A percentile compares a stretch with the other conserved stretches of the same genome.
phyloP scores from a whole-genome alignment of 2,329 filamentous ascomycete species.

The Sclerotinia nivalis region DNA sequence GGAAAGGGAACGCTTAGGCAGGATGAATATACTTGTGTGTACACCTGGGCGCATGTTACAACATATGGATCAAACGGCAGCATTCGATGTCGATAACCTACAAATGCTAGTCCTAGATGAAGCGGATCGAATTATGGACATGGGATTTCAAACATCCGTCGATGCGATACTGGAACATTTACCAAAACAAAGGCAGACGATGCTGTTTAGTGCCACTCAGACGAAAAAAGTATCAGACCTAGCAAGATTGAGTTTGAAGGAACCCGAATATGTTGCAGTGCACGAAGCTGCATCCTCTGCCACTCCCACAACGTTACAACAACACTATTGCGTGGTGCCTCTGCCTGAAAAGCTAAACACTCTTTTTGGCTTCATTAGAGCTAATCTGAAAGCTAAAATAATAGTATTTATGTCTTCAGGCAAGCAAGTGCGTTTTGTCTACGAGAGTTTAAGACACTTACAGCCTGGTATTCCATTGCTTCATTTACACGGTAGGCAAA shows the following conservation, averaged over 20 bases:
- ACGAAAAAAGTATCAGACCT: slow-evolving; percentile 92
- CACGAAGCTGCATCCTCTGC: slow-evolving; percentile 79
- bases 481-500: slow-evolving; percentile 91
- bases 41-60: slow-evolving; percentile 94
- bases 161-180: slow-evolving; percentile 93
- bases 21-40: slow-evolving; percentile 97
- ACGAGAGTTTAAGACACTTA: slow-evolving; percentile 88
- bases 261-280: slow-evolving; percentile 93
- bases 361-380: slow-evolving; percentile 87
- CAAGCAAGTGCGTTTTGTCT: slow-evolving; percentile 95
- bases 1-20: slow-evolving; percentile 76
- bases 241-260: slow-evolving; percentile 80
- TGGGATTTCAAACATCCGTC: slow-evolving; percentile 89
- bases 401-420: slow-evolving; percentile 93
- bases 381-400: slow-evolving; percentile 90
- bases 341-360: slow-evolving; percentile 88
- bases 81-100: slow-evolving; percentile 85
- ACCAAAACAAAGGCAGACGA: slow-evolving; percentile 80
- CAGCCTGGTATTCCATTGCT: slow-evolving; percentile 92
- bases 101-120: slow-evolving; percentile 94
- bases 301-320: slow-evolving; percentile 81
- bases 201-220: slow-evolving; percentile 95
- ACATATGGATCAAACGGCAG: slow-evolving; percentile 90
- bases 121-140: slow-evolving; percentile 94
- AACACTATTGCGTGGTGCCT: slow-evolving; percentile 87